Evolutionary conservation across 2,329 filamentous ascomycete genomes (phyloP), one percentile per base, ranked within the genome.

Genomic region (Catunica adiposa): DNA sequence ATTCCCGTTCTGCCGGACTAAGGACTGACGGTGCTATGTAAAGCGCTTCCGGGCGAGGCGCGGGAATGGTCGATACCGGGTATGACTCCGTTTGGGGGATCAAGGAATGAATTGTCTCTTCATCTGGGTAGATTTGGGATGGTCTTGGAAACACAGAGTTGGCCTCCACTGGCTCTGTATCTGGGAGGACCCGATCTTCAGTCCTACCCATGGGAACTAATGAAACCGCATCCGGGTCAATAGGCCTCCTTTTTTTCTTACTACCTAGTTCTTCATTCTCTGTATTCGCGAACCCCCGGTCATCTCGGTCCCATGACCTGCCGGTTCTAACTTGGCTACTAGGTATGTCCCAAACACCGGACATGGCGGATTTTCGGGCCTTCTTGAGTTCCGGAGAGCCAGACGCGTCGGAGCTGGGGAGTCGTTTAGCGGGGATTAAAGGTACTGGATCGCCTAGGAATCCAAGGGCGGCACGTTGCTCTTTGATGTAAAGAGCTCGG

Each of bases 401-500:
- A 17, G n/a, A 44, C 40, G 40, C 40, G 40, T 22, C 20, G 20
- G 40, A 44, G 40, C 40, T 42, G 15, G 15, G 20, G 17, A 7
- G 40, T 22, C 40, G 15, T 22, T 22, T 44, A 17, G 15, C 8
- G 11, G 15, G 40, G 8, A 44, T 8, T 48, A 25, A 14, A 23
- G 22, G 26, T n/a, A 11, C 17, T 48, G 22, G 17, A 48, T 48
- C 44, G 9, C 5, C 9, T 9, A 9, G 17, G 17, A 48, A 26
- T 4, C 53, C 56, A 7, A 59, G 51, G 5, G 56, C 60, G 8
- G 66, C 65, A 34, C 65, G 64, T 40, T 68, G 67, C 61, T 76
- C 72, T 51, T 74, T 70, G 22, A 73, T 66, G 57, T 74, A 76
- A 8, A 77, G 62, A 52, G 65, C 67, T 50, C 69, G 69, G 59